Evolutionary conservation across 2,329 filamentous ascomycete species (phyloP), one percentile per base, ranked within the genome.

Genomic region (Ophiostoma perfectum): DNA sequence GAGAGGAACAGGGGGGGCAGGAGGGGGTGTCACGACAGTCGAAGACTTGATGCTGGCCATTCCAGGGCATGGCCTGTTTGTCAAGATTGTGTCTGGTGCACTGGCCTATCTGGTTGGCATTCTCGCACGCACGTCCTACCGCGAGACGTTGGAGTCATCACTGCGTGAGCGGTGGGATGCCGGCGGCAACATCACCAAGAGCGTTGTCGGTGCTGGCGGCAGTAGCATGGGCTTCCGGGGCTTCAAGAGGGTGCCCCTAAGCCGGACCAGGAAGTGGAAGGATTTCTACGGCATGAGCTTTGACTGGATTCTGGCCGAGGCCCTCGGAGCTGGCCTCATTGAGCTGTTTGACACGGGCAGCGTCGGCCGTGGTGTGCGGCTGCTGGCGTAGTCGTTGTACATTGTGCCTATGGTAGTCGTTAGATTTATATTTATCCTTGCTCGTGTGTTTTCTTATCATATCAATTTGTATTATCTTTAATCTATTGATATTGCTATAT

Each of bases 301-400:
- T 76, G 84, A 89, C 69, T 93, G 88, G 88, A 81, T 90, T 16
- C 75, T 93, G 58, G 87, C 84, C 55, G 89, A 92, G 76, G 90
- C 88, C 60, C 81, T 91, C 38, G 90, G 90, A 0, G 81, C 87
- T 41, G 90, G 90, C 1, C 74, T 89, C 16, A 83, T 92, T 4
- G 90, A 93, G 77, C 78, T 91, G 14, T 93, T 93, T 76, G 86
- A 91, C 74, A 93, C 90, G 12, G 82, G 88, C 14, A 90, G 86
- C 73, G 88, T 92, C n/a, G 90, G 90, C 1, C 81, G 84, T 70
- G 90, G 86, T 11, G 83, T 91, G 69, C 81, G 86, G 72, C 66
- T 78, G 42, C n/a, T 70, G 39, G 39, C 64, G 52, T 70, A 64
- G 41, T 18, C 16, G 0, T 60, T 60, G 55, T 38, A 5, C 39